Conservation (phyloP, 2,329 filamentous ascomycete species). For the Fusarium camptoceras region DNA sequence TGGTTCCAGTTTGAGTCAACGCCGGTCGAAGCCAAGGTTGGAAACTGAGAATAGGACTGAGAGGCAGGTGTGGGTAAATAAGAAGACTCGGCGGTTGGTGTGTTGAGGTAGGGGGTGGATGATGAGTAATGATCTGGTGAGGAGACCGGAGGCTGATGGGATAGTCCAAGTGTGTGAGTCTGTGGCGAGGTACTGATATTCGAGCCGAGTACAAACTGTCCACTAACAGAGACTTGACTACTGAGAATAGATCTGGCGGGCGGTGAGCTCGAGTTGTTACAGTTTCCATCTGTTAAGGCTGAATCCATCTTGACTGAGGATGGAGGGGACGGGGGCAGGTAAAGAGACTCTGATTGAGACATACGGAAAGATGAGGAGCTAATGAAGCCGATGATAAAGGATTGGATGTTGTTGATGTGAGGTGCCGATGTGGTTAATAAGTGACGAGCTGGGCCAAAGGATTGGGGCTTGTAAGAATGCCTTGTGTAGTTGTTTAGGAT, state of each 20-base stretch:
- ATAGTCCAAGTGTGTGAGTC: constrained; percentile 35
- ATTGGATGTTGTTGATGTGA: constrained; percentile 37
- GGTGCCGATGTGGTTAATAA: constrained; percentile 35
- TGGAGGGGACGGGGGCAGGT: constrained; percentile 46
- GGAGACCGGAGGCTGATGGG: constrained; percentile 39
- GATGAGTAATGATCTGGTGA: constrained; percentile 44
- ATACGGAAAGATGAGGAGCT: constrained; percentile 45
- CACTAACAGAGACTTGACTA: constrained; percentile 38
- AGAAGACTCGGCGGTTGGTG: constrained; percentile 40
- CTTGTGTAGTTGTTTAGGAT: constrained; percentile 39
- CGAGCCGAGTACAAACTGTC: constrained; percentile 37
- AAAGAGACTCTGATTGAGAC: constrained; percentile 47
- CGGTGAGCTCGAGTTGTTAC: constrained; percentile 47
- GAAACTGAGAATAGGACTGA: constrained; percentile 45
- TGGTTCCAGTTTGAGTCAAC: constrained; percentile 44
- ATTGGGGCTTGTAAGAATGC: constrained; percentile 40
- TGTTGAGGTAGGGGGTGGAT: constrained; percentile 40
- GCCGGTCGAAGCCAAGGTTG: constrained; percentile 36
- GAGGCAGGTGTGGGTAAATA: constrained; percentile 43
- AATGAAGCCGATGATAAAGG: constrained; percentile 34
- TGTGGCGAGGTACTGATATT: constrained; percentile 43
- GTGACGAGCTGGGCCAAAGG: constrained; percentile 26
- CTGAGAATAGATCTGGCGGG: constrained; percentile 43
- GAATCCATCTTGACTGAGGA: constrained; percentile 49
- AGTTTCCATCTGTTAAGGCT: constrained; percentile 44